phyloP scores from a whole-genome alignment of 345 rosid species.

The Hirschfeldia incana region DNA sequence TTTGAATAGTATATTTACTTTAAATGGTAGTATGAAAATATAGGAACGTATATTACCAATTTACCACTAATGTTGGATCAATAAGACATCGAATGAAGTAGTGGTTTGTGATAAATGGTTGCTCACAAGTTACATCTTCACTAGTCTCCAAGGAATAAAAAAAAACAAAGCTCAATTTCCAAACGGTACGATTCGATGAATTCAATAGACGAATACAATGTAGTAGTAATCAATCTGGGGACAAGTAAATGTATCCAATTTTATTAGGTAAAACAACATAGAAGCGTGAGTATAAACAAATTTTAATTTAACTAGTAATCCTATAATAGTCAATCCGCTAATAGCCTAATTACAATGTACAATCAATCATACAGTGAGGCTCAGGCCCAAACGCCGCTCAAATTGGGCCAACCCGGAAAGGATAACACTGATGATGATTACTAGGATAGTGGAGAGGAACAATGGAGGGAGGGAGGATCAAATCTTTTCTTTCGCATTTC shows the following conservation, averaged over 20 bases:
- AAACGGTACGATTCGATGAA: neutral
- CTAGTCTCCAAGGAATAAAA: neutral
- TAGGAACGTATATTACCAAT: no score
- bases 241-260: neutral
- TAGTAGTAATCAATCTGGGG: neutral
- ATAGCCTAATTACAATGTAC: neutral
- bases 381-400: slow-evolving; percentile 8
- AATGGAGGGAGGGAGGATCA: neutral
- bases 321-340: neutral
- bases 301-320: neutral
- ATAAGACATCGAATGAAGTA: neutral
- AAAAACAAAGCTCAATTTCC: neutral
- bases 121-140: neutral
- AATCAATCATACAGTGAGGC: neutral
- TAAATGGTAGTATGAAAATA: no score
- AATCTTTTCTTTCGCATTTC: neutral
- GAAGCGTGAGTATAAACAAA: neutral
- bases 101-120: neutral
- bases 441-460: neutral
- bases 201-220: neutral
- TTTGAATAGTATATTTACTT: no score
- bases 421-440: neutral
- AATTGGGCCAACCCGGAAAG: neutral
- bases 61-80: no score
- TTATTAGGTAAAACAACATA: neutral